Evolutionary conservation across 805 yeast species (phyloP), one percentile per base, ranked within the genome.

Genomic region (Huiozyma sinensis): DNA sequence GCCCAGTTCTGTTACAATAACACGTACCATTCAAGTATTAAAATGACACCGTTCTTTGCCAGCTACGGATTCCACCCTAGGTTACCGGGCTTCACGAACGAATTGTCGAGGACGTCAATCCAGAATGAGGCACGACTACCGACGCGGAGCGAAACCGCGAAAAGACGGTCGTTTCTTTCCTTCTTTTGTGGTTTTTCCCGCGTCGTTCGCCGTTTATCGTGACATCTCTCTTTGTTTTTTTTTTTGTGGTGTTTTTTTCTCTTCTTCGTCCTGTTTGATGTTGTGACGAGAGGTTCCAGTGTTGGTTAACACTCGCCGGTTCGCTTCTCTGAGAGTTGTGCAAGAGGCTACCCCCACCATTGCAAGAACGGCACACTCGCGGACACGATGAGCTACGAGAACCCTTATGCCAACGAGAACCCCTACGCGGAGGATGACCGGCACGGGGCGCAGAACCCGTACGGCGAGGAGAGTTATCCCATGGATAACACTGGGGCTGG

Each of bases 331-430:
- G n/a, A n/a, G n/a, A n/a, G n/a, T n/a, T n/a, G n/a, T n/a, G n/a
- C n/a, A n/a, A n/a, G n/a, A n/a, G n/a, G n/a, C n/a, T n/a, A n/a
- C n/a, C n/a, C n/a, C n/a, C n/a, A n/a, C n/a, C n/a, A n/a, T n/a
- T n/a, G n/a, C n/a, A n/a, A n/a, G n/a, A n/a, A 31, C 9, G 11
- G n/a, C 33, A 31, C 33, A 3, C 33, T 2, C 33, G 34, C 38
- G 11, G 12, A 9, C 11, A 46, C 30, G 24, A 61, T 60, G 65
- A 61, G 61, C 45, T 61, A 61, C 48, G 49, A 54, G 45, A 60
- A 59, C 48, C 63, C 64, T 6, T 60, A 58, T 42, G 56, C 50
- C 46, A 44, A 46, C 33, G 53, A 54, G 33, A 53, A 52, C 43
- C 55, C 55, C 11, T 52, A 52, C 33, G 54, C 47, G 17, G 47